Conservation (phyloP, 768 basidiomycete species). For the Leccinellum luteum region DNA sequence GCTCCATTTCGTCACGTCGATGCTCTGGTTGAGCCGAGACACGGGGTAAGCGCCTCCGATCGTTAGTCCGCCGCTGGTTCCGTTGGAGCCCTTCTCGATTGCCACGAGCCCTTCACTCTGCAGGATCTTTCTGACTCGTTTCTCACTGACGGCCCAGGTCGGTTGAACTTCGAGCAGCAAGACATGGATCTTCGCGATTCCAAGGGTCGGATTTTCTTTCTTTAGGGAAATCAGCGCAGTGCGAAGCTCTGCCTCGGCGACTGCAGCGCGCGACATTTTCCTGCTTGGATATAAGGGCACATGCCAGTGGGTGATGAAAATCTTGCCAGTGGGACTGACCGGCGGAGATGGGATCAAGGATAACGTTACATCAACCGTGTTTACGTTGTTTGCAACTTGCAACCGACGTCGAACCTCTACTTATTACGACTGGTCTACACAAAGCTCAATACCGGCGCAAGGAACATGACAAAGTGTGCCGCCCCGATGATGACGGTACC, state of each 20-base stretch:
- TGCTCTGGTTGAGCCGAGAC: constrained; percentile 60
- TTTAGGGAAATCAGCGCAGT: constrained; percentile 54
- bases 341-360: neutral
- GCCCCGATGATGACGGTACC: no score
- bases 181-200: constrained; percentile 68
- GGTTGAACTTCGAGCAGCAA: constrained; percentile 58
- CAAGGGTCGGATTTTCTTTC: constrained; percentile 56
- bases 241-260: constrained; percentile 58
- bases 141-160: constrained; percentile 81
- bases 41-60: constrained; percentile 44
- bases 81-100: constrained; percentile 4
- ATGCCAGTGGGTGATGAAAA: neutral
- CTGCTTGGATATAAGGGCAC: neutral
- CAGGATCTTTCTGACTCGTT: constrained; percentile 70
- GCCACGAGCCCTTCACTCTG: constrained; percentile 53
- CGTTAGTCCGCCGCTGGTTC: neutral
- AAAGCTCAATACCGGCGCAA: no score
- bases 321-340: neutral
- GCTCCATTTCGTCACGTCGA: constrained; percentile 65
- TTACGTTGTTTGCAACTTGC: neutral
- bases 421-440: no score
- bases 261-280: constrained; percentile 14
- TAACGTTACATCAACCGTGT: neutral
- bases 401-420: neutral
- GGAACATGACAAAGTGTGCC: no score